phyloP scores from a whole-genome alignment of 2,329 filamentous ascomycete genomes.

The Orbilia quercus region DNA sequence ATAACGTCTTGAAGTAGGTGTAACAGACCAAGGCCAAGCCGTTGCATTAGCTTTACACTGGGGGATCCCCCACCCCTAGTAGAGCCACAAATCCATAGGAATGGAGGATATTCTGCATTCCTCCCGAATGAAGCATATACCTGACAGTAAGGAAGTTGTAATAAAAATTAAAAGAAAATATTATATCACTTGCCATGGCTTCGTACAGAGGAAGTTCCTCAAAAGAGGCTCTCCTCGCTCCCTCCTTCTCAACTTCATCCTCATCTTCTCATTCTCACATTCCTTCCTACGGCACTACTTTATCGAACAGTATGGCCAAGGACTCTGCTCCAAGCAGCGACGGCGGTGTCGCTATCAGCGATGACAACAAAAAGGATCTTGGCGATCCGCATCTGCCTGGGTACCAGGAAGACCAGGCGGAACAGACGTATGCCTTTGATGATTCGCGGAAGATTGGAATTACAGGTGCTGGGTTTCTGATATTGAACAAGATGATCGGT shows the following conservation, averaged over 20 bases:
- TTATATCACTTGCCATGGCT: neutral
- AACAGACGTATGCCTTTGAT: conserved; percentile 62
- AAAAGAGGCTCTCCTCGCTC: conserved; percentile 51
- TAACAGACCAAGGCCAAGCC: neutral
- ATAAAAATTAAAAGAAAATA: too few species aligned
- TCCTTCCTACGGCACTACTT: conserved; percentile 38
- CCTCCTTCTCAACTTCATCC: conserved; percentile 8
- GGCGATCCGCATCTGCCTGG: conserved; percentile 18
- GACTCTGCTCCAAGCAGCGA: conserved; percentile 26
- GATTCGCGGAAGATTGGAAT: conserved; percentile 68
- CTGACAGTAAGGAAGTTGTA: conserved; percentile 24
- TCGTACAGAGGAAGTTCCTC: conserved; percentile 15
- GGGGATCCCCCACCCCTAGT: neutral
- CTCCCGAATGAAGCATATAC: conserved; percentile 10
- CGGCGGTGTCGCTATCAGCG: conserved; percentile 15
- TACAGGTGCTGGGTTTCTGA: conserved; percentile 68
- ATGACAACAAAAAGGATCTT: conserved; percentile 24
- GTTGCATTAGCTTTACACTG: too few species aligned
- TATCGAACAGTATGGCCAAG: conserved; percentile 35
- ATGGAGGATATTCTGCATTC: neutral
- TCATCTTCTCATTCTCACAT: conserved; percentile 5
- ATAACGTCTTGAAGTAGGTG: conserved; percentile 6
- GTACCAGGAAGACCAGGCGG: conserved; percentile 40
- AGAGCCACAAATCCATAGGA: neutral
- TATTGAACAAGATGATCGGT: conserved; percentile 71